These are phyloP conservation scores for Tetrapisispora nanseiensis DNA, from an alignment of 805 yeast species.

Conservation along the genomic window DNA sequence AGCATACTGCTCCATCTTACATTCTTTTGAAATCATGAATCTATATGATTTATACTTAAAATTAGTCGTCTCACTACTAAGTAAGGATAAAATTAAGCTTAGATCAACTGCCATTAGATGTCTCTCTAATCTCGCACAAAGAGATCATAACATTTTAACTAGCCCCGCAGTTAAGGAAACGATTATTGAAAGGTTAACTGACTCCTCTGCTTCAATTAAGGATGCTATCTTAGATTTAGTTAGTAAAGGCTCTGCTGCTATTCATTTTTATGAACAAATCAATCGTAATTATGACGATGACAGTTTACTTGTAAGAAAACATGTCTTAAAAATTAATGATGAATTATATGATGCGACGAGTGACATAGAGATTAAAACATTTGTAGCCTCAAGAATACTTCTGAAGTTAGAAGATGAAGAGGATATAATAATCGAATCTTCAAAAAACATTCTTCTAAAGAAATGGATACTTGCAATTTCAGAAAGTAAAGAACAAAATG, in stretches of 20 bases:
- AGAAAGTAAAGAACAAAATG: slow-evolving; percentile 6
- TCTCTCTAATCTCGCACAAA: slow-evolving; percentile 43
- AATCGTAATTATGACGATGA: slow-evolving; percentile 40
- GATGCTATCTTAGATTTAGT: slow-evolving; percentile 69
- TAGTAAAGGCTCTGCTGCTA: slow-evolving; percentile 28
- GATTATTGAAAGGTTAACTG: slow-evolving; percentile 43
- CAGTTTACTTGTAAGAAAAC: slow-evolving; percentile 55
- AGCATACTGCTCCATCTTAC: slow-evolving; percentile 17
- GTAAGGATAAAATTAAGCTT: slow-evolving; percentile 41
- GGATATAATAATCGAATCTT: slow-evolving; percentile 37
- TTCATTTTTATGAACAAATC: slow-evolving; percentile 40
- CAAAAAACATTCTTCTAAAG: slow-evolving; percentile 31
- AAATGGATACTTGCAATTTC: slow-evolving; percentile 29
- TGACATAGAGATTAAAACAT: slow-evolving; percentile 29
- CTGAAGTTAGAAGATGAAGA: slow-evolving; percentile 63
- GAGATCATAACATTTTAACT: slow-evolving; percentile 42
- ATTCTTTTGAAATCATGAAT: slow-evolving; percentile 19
- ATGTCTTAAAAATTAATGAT: slow-evolving; percentile 45
- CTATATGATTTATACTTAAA: slow-evolving; percentile 46
- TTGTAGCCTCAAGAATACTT: slow-evolving; percentile 43
- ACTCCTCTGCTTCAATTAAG: slow-evolving; percentile 60
- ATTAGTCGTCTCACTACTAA: slow-evolving; percentile 39
- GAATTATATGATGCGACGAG: slow-evolving; percentile 35
- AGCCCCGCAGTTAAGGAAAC: slow-evolving; percentile 43
- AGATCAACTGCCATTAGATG: slow-evolving; percentile 59